Base-by-base conservation (phyloP, 1,284 basidiomycete genomes). In the Cryptococcus sp. region DNA sequence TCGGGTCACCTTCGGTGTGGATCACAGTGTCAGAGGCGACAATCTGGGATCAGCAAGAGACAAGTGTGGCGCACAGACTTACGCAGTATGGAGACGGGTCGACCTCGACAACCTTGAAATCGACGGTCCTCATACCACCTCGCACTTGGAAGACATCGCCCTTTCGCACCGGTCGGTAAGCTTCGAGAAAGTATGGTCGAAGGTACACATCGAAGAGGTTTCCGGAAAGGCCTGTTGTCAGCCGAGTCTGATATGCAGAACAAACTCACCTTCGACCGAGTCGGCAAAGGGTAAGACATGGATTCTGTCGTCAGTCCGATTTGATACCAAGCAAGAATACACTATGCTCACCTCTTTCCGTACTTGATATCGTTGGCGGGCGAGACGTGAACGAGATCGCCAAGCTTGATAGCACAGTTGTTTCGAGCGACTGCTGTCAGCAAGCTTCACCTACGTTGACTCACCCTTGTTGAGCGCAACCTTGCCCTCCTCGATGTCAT, bases 191-290 rank as follows among this genome's bases (percentile, higher is more conserved):
- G 75, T 99, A 99, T 0, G 94, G 95, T 78, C 81, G 97, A 58
- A 99, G 83, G 76, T 94, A 98, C 42, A 98, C 93, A 67, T 99
- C 95, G 65, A 98, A 99, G 58, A 99, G 82, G 77, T 98, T 98
- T 28, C 95, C 95, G 59, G 91, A 94, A 43, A 99, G 79, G 62
- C 80, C 74, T 74, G 51, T 2, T 18, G 16, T 36, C 11, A 35
- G n/a, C n/a, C 47, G 16, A 51, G 50, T 22, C 5, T 11, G 12
- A 5, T 11, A 26, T 21, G 10, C 11, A 38, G 16, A n/a, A 16
- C 35, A 14, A n/a, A 51, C 64, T 44, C 31, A 73, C 89, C 95
- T 76, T 98, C 95, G 56, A 98, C 79, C 10, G 94, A 97, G 77
- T 99, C 95, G 66, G 97, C 93, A 68, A 99, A 98, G 11, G 95